Percentiles rank a stretch among this genome's conserved stretches.
These are phyloP conservation scores for Pestalotiopsis sp. DNA, from an alignment of 2,329 filamentous ascomycete genomes.

Conservation along the genomic window DNA sequence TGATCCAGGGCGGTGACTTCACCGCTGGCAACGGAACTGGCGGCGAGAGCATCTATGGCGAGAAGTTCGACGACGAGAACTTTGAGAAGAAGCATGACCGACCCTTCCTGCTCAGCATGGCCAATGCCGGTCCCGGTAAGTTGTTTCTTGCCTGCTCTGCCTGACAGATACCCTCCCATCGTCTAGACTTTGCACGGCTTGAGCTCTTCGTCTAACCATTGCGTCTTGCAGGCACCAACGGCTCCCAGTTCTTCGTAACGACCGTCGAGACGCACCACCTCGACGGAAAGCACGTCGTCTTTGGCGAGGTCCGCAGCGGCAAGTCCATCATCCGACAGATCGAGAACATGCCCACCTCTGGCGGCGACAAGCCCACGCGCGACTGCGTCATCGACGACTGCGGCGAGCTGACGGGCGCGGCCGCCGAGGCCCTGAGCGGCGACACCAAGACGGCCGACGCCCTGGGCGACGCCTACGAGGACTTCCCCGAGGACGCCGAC, in stretches of 20 bases:
- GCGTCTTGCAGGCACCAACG: constrained; percentile 72
- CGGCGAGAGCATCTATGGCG: constrained; percentile 95
- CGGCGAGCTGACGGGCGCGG: constrained; percentile 74
- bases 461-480: constrained; percentile 90
- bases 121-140: constrained; percentile 88
- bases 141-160: neutral
- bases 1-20: constrained; percentile 98
- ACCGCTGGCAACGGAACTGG: constrained; percentile 92
- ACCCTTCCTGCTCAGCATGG: constrained; percentile 95
- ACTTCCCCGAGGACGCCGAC: constrained; percentile 82
- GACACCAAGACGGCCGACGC: constrained; percentile 70
- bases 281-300: constrained; percentile 96
- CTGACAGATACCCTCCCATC: neutral
- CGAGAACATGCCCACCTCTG: constrained; percentile 76
- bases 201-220: neutral
- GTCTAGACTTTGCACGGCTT: neutral
- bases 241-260: constrained; percentile 97
- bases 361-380: constrained; percentile 73
- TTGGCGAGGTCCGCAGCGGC: constrained; percentile 89
- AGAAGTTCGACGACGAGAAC: constrained; percentile 97
- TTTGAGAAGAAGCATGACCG: constrained; percentile 89
- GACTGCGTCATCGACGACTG: constrained; percentile 80
- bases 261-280: constrained; percentile 94
- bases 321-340: constrained; percentile 89
- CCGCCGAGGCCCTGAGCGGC: constrained; percentile 60